Base-by-base conservation (phyloP, 164 flowering plant species). In the Piper betle region DNA sequence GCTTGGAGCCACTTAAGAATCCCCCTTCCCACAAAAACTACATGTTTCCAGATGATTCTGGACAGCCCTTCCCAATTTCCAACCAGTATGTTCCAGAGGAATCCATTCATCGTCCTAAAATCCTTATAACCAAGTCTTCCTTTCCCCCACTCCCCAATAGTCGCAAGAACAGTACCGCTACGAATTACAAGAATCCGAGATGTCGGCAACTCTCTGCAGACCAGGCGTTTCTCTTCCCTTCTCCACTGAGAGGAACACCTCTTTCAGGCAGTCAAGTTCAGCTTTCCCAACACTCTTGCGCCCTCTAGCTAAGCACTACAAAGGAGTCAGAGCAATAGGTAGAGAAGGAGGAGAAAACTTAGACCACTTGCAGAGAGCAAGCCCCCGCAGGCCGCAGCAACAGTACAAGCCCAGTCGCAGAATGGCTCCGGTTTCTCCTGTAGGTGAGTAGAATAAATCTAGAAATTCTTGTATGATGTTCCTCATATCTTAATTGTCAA, bases 351-450 rank as follows among this genome's bases (percentile, higher is more conserved):
- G 81, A 64, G 85, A 74, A 9, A 78, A 72, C 63, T 80, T 83
- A 56, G 88, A 85, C 60, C 80, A 83, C 64, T 74, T 80, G 72
- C 86, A 80, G 64, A 80, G 71, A 48, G 62, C 66, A 77, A 70
- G 65, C 53, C 66, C 67, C 79, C 69, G 65, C 53, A 67, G 48
- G 17, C 76, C 75, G 37, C 62, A 42, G 12, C 77, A 78, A 25
- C 60, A 53, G 7, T 13, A 57, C 37, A 63, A 63, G 19, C 70
- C 54, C 16, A 69, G 58, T 65, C 73, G 55, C 62, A 67, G 67
- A 61, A 52, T 58, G 0, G 68, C 68, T 37, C 78, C 64, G 40
- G 76, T 62, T 40, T 67, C 81, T 6, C 83, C 84, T 7, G 20
- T 75, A 46, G 84, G 83, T 76, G 73, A 43, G 52, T 41, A 33